Base-by-base conservation (phyloP, 495 filamentous ascomycete genomes). In the Articulospora tetracladia region DNA sequence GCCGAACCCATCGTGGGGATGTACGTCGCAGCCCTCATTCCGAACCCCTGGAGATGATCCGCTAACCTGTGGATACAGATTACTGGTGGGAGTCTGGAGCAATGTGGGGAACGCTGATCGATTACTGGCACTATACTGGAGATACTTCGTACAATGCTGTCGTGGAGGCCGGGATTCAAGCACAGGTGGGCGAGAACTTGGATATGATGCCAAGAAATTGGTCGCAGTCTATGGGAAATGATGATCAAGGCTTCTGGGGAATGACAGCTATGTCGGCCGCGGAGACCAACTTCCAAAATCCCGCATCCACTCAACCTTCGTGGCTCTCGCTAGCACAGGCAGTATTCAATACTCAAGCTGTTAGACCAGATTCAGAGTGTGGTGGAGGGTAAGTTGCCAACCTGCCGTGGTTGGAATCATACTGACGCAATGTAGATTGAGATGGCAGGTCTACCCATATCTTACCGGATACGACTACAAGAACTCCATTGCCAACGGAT, bases 391-490 rank as follows among this genome's bases (percentile, higher is more conserved):
- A 87, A 83, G 54, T 89, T 90, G 15, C 91, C 87, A 76, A 23
- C 17, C 22, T 58, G 41, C 4, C 47, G 3, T 24, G 22, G 19
- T 23, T 88, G 15, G 12, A 20, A 28, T 12, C 28, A 2, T 19
- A 25, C 27, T 34, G n/a, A 28, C 34, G 26, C 8, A 88, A 64
- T 87, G 88, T 48, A 91, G 91, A 0, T 65, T 97, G 62, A 77
- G 86, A 30, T 96, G 92, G 92, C 92, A 96, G 76, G 89, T 94
- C 49, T 87, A 86, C 61, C 76, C 81, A 3, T 85, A 81, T 59
- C 91, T 93, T 62, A 83, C 77, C 46, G 92, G 92, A 15, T 97
- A 90, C 63, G 82, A 86, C 67, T 96, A 96, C 77, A 96, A 96
- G 76, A 97, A 96, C 71, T 85, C 89, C 22, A 90, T 94, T 60